Evolutionary conservation across 495 filamentous ascomycete genomes (phyloP).

Genomic region (Cudoniella acicularis): DNA sequence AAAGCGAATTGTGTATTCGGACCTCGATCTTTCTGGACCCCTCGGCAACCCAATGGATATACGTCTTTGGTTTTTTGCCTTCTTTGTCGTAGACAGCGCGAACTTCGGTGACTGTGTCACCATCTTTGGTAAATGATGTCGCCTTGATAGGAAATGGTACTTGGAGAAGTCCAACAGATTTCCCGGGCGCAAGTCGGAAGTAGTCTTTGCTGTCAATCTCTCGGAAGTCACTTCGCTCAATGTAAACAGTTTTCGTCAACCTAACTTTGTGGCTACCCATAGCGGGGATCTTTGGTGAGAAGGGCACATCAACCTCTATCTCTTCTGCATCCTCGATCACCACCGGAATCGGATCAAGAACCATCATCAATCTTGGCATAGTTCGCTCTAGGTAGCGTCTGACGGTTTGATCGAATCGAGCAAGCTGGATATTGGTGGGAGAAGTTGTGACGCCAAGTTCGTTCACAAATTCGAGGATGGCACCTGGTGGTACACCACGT

Average conservation of each 20-base stretch:
- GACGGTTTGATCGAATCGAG: constrained; percentile 66
- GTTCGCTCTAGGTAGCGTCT: constrained; percentile 72
- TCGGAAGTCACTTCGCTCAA: constrained; percentile 89
- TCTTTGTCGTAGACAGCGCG: constrained; percentile 62
- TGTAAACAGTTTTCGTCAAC: constrained; percentile 84
- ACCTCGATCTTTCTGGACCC: constrained; percentile 70
- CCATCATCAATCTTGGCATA: constrained; percentile 76
- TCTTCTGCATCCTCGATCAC: constrained; percentile 68
- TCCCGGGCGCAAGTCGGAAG: constrained; percentile 90
- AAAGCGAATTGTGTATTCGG: constrained; percentile 76
- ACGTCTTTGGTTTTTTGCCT: constrained; percentile 79
- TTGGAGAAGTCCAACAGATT: constrained; percentile 83
- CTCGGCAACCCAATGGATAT: constrained; percentile 85
- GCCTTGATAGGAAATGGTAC: constrained; percentile 80
- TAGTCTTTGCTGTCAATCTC: constrained; percentile 80
- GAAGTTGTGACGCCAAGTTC: constrained; percentile 77
- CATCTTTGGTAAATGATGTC: constrained; percentile 71
- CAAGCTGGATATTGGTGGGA: constrained; percentile 60
- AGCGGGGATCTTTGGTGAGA: constrained; percentile 61
- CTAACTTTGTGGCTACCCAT: constrained; percentile 58
- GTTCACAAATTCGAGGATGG: constrained; percentile 75
- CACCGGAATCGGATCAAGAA: constrained; percentile 67
- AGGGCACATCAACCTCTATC: constrained; percentile 58
- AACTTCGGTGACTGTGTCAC: constrained; percentile 67
- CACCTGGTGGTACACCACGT: constrained; percentile 76